phyloP scores from a whole-genome alignment of 306 rosid species.

The Senna siamea region DNA sequence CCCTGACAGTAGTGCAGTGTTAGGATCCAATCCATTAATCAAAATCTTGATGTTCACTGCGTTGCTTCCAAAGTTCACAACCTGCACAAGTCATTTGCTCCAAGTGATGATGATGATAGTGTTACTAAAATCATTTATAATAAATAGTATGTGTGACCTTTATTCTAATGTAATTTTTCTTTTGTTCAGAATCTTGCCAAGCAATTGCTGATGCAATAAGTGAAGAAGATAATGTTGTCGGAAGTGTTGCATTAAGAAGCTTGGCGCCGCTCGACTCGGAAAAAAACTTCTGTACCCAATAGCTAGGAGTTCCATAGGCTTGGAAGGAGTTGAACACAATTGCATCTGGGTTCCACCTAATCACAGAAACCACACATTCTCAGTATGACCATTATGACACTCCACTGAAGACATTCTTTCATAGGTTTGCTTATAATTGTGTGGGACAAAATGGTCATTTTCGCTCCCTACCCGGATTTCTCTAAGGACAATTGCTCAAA shows the following conservation, averaged over 20 bases:
- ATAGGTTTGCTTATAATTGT: background rate
- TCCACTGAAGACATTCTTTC: background rate
- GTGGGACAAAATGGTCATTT: conserved; percentile 6
- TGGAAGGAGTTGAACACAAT: conserved; percentile 83
- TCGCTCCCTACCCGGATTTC: background rate
- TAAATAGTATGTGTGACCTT: too few species aligned
- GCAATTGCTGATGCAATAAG: conserved; percentile 71
- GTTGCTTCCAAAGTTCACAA: conserved; percentile 75
- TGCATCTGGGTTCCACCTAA: conserved; percentile 93
- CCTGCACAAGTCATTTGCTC: conserved; percentile 53
- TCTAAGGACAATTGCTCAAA: background rate
- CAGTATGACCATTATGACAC: conserved; percentile 16
- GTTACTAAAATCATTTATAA: too few species aligned
- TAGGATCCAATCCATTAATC: conserved; percentile 55
- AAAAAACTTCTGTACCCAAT: conserved; percentile 83
- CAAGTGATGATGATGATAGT: too few species aligned
- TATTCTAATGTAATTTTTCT: conserved; percentile 51
- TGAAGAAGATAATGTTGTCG: conserved; percentile 40
- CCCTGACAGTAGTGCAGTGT: conserved; percentile 51
- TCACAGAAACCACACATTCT: conserved; percentile 54
- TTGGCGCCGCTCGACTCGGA: conserved; percentile 81
- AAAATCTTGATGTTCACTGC: conserved; percentile 59
- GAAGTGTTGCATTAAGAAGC: conserved; percentile 61
- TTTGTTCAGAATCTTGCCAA: conserved; percentile 45
- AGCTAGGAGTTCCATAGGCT: conserved; percentile 90